Base-by-base conservation (phyloP, 495 filamentous ascomycete species). In the Cladorrhinum samala region DNA sequence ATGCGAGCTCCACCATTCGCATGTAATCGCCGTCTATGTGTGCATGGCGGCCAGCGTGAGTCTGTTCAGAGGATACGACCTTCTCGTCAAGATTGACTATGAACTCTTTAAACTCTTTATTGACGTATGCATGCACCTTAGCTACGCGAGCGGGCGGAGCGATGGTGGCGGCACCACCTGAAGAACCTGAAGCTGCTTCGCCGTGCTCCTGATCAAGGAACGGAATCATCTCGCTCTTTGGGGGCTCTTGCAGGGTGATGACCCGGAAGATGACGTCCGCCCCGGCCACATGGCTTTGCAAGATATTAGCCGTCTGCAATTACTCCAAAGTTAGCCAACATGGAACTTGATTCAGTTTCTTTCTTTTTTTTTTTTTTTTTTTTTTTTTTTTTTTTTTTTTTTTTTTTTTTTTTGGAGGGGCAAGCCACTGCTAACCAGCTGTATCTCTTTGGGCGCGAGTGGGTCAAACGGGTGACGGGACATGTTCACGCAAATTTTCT, bases 171-270 rank as follows among this genome's bases (percentile, higher is more conserved):
- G 56, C 54, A 17, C 64, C 16, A 81, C 78, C 66, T 84, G 80
- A 53, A 83, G 81, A 49, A 84, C 66, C 64, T n/a, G n/a, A n/a
- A n/a, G n/a, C 57, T 63, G 68, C 47, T 75, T 65, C 56, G 75
- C 68, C 42, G 77, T 20, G 50, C 50, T 67, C 65, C 9, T 63
- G 59, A 0, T 45, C 49, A 14, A 70, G 61, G 16, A 76, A 85
- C 0, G 78, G 75, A 11, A 83, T 53, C 5, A 83, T 65, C 17
- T 79, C 68, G 5, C 72, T 66, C 66, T 89, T 89, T 11, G 73
- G 62, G 8, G 85, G 85, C 68, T 89, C 85, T 37, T 75, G 70
- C 0, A 88, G 72, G 2, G 84, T 86, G 39, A 88, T 72, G 33
- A 64, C 66, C 61, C 87, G 87, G 76, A 86, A 88, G 24, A 78